Base-by-base conservation (phyloP, 2,329 filamentous ascomycete genomes). In the Malbranchea zuffiana region DNA sequence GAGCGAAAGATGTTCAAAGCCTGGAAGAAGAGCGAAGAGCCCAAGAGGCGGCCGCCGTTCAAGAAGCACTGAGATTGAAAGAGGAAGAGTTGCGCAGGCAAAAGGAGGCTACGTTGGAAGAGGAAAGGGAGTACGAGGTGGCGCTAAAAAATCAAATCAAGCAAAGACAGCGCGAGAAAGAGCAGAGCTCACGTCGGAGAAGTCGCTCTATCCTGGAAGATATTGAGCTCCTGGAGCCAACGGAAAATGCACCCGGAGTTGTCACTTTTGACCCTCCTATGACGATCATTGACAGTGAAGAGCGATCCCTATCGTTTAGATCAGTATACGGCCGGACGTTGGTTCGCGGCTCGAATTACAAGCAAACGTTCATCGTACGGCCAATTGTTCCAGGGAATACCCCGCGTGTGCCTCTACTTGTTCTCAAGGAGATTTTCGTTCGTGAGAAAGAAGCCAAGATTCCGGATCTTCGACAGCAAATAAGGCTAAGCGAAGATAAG, bases 21-120 rank as follows among this genome's bases (percentile, higher is more conserved):
- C 67, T 96, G 5, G 85, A 93, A 51, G 85, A 92, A 50, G 87
- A 96, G 58, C 75, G 87, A 25, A 85, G 82, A 18, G 77, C 77
- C 10, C 84, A 93, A 44, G 83, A 92, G 60, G 80, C 80, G 70
- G 50, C 61, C 35, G 80, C 68, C 2, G 51, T 63, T 37, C 61
- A 66, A 39, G 59, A 69, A 47, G 68, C 65, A 33, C 68, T 69
- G 44, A 61, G 61, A 35, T 57, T 65, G 44, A 60, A 61, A 46
- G 60, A 65, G 42, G 75, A 77, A 46, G 68, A 62, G 41, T 37
- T 60, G 20, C 56, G 54, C 18, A 57, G 60, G 44, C 59, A 61
- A 47, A 54, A 62, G 48, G 58, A 61, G 39, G 58, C 57, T 26
- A 55, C 54, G 25, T 59, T 58, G 27, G 55, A 62, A 28, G 38